phyloP scores from a whole-genome alignment of 2,329 filamentous ascomycete species.

The Rugonectria rugulosa region DNA sequence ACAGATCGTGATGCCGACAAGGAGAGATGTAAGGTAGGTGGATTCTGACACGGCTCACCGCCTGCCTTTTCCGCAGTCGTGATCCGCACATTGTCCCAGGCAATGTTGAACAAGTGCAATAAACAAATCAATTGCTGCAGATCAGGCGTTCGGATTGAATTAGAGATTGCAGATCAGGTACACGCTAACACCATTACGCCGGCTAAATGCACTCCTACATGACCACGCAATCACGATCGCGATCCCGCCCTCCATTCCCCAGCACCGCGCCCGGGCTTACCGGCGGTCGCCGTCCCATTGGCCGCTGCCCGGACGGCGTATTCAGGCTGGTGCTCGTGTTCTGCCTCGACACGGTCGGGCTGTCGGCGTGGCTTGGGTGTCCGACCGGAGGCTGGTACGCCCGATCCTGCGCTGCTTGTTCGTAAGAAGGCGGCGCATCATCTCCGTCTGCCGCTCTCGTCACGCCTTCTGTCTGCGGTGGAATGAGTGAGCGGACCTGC shows the following conservation, averaged over 20 bases:
- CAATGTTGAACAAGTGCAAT: neutral
- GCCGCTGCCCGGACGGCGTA: slow-evolving; percentile 27
- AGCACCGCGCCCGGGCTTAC: slow-evolving; percentile 34
- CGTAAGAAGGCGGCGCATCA: slow-evolving; percentile 65
- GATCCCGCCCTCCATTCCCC: slow-evolving; percentile 23
- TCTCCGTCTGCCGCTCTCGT: slow-evolving; percentile 51
- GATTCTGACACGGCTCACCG: slow-evolving; percentile 37
- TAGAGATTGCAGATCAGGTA: neutral
- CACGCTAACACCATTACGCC: neutral
- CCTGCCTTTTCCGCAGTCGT: too few relatives aligned
- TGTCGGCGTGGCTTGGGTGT: slow-evolving; percentile 56
- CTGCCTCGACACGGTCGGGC: slow-evolving; percentile 30
- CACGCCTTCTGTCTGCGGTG: slow-evolving; percentile 47
- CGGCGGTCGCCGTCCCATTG: slow-evolving; percentile 23
- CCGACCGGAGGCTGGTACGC: slow-evolving; percentile 61
- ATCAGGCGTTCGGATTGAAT: too few relatives aligned
- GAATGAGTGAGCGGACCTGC: slow-evolving; percentile 52
- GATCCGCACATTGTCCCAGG: too few relatives aligned
- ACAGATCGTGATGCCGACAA: too few relatives aligned
- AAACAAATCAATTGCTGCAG: too few relatives aligned
- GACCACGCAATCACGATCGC: slow-evolving; percentile 53
- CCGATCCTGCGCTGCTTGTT: slow-evolving; percentile 60
- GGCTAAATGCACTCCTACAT: slow-evolving; percentile 48
- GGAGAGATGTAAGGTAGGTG: slow-evolving; percentile 32
- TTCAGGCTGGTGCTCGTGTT: slow-evolving; percentile 28